Base-by-base conservation (phyloP, 257 asterid genomes). In the Striga asiatica region DNA sequence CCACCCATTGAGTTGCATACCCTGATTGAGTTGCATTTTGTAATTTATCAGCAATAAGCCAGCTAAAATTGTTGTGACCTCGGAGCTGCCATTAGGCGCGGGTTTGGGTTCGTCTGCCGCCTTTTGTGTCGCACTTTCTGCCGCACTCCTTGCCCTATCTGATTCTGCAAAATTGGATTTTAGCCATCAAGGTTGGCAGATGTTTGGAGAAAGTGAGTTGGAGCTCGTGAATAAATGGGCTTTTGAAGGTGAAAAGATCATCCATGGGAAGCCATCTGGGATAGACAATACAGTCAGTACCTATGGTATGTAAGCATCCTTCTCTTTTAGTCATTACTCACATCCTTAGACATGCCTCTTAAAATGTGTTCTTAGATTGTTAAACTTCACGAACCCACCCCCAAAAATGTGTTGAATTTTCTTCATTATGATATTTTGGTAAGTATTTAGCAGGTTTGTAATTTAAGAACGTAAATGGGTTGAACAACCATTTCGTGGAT, bases 51-150 rank as follows among this genome's bases (percentile, higher is more conserved):
- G 97, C 45, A 61, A 69, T 67, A 88, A 88, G 73, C 93, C 99
- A 45, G 98, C 95, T 74, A 82, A 67, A 74, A 82, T 73, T 48
- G 76, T 75, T 51, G 89, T 91, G 52, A 75, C 69, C 67, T 84
- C 98, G 56, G 98, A 91, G 81, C 92, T 88, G 67, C 97, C 99
- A 41, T 62, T 88, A 51, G 99, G 99, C 62, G 54, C 99, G 62
- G 99, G 99, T 56, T 81, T 92, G 79, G 97, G 99, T 67, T 92
- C 99, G 16, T 92, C 99, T 58, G 97, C 99, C 67, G 87, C 97
- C 50, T 68, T 91, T 5, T 87, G 97, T 73, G 97, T 91, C 56
- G 82, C 97, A 19, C 74, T 87, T 31, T 77, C 96, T 60, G 94
- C 94, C 8, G 93, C 97, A 29, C 77, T 91, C 39, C 82, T 91